Percentiles rank a stretch among this genome's conserved stretches.
Evolutionary conservation across 257 asterid species (phyloP).

Genomic region (Paulownia fortunei): DNA sequence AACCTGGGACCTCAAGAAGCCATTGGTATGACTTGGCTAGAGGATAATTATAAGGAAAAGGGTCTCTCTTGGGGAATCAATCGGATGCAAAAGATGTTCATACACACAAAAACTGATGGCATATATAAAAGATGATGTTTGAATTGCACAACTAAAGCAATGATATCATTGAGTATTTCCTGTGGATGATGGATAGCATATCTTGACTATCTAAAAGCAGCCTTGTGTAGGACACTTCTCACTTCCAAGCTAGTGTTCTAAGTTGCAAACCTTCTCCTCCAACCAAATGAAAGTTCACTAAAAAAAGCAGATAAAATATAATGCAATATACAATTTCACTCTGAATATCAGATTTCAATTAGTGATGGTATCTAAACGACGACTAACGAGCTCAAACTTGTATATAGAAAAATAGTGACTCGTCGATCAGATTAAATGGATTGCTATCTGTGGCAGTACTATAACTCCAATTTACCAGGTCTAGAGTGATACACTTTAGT

Average conservation of each 20-base stretch:
- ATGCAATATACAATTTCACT: not conserved
- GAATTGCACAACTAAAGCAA: not conserved
- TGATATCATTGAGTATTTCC: not conserved
- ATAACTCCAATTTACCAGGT: not conserved
- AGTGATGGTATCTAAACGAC: not conserved
- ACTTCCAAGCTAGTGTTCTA: not conserved
- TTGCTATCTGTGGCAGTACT: not conserved
- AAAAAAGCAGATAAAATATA: not conserved
- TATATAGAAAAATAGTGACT: not conserved
- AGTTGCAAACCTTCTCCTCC: not conserved
- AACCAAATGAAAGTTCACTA: not conserved
- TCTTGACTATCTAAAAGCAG: not conserved
- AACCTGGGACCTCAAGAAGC: not conserved
- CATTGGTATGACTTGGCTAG: not conserved
- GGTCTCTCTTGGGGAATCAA: not conserved
- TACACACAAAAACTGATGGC: not conserved
- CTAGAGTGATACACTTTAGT: not conserved
- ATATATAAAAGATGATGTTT: not conserved
- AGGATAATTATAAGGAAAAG: not conserved
- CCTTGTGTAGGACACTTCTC: not conserved
- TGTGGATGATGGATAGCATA: not conserved
- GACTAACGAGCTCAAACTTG: not conserved
- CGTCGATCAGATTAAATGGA: too few relatives aligned
- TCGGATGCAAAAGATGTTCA: not conserved
- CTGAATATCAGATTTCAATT: not conserved